phyloP scores from a whole-genome alignment of 2,329 filamentous ascomycete species.

The Venturia oleaginea region DNA sequence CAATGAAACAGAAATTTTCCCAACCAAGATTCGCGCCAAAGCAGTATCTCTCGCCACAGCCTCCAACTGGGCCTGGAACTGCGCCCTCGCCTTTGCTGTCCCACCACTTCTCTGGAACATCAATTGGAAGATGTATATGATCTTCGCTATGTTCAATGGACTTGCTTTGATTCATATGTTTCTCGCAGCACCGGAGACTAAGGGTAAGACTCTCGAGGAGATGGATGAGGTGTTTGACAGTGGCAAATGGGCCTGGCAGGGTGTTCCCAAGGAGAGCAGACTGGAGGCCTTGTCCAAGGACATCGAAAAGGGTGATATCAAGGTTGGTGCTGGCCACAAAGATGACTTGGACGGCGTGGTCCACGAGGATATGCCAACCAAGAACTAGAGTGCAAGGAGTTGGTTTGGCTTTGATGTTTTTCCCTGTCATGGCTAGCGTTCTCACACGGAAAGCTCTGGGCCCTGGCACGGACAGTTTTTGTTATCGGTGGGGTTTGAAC shows the following conservation, averaged over 20 bases:
- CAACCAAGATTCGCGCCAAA: conserved; percentile 32
- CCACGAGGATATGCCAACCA: neutral
- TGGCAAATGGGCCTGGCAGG: conserved; percentile 28
- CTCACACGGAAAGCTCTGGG: neutral
- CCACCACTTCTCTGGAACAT: conserved; percentile 32
- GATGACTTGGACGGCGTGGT: neutral
- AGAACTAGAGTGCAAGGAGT: neutral
- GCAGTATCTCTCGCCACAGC: conserved; percentile 31
- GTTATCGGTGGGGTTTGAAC: neutral
- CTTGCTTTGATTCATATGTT: conserved; percentile 32
- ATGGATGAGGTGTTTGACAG: conserved; percentile 33
- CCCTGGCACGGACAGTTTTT: neutral
- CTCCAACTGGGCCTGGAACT: conserved; percentile 32
- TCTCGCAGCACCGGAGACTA: conserved; percentile 31
- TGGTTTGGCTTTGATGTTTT: neutral
- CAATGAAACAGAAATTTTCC: conserved; percentile 27
- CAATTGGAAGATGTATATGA: conserved; percentile 35
- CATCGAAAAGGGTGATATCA: conserved; percentile 26
- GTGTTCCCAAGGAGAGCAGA: conserved; percentile 20
- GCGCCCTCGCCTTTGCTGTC: conserved; percentile 31
- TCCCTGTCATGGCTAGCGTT: neutral
- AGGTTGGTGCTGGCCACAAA: conserved; percentile 12
- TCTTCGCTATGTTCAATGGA: conserved; percentile 31
- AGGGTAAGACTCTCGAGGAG: conserved; percentile 32
- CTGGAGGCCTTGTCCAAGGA: conserved; percentile 27